These are phyloP conservation scores for Aspergillus conjunctus DNA, from an alignment of 495 filamentous ascomycete species.

Conservation along the genomic window DNA sequence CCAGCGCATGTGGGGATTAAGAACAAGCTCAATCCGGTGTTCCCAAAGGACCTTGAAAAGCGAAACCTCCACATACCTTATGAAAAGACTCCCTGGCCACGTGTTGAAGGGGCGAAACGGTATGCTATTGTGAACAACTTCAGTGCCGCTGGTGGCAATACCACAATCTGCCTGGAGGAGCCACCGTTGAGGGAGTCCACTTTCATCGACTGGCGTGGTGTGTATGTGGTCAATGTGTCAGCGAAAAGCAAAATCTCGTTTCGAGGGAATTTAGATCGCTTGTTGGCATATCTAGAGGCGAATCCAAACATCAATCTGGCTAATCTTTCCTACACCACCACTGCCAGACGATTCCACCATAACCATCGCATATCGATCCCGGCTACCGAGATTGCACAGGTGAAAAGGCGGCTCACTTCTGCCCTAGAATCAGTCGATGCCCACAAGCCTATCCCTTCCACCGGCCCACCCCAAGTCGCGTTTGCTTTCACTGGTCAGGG, in stretches of 20 bases:
- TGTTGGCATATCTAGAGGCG: constrained; percentile 48
- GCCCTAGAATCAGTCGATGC: too few relatives aligned
- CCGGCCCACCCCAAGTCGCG: too few relatives aligned
- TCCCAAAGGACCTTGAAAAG: constrained; percentile 29
- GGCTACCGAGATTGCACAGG: too few relatives aligned
- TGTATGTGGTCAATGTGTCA: constrained; percentile 31
- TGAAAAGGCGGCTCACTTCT: too few relatives aligned
- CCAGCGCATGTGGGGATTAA: constrained; percentile 29
- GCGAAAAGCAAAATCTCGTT: constrained; percentile 34
- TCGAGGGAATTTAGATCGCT: constrained; percentile 29
- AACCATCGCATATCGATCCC: too few relatives aligned
- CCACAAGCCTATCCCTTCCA: too few relatives aligned
- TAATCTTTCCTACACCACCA: too few relatives aligned
- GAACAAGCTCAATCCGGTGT: constrained; percentile 40
- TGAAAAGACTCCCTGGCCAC: constrained; percentile 29
- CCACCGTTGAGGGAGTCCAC: constrained; percentile 5
- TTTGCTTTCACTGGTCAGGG: too few relatives aligned
- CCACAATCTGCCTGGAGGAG: constrained; percentile 34
- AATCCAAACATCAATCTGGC: too few relatives aligned
- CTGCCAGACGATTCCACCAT: too few relatives aligned
- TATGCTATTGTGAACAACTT: constrained; percentile 41
- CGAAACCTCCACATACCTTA: constrained; percentile 40
- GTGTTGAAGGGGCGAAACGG: constrained; percentile 17
- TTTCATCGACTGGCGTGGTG: constrained; percentile 18
- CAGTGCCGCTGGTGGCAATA: constrained; percentile 42